Conservation (phyloP, 805 yeast species). For the Metschnikowia gelsemii region DNA sequence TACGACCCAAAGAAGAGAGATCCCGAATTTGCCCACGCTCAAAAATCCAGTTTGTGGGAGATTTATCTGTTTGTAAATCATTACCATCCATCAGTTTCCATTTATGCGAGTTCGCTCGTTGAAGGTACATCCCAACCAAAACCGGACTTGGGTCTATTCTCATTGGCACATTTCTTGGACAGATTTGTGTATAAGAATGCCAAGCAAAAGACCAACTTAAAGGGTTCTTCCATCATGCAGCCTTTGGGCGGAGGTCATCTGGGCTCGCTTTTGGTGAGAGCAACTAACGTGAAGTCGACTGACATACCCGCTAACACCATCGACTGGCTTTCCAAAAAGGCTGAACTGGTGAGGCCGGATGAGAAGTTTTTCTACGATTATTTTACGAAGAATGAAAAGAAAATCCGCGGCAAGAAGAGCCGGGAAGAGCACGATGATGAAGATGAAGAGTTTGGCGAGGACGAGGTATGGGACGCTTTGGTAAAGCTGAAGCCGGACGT, state of each 20-base stretch:
- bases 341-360: constrained; percentile 73
- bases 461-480: constrained; percentile 77
- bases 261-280: constrained; percentile 63
- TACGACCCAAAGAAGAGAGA: constrained; percentile 91
- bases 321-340: constrained; percentile 72
- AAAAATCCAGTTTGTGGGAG: constrained; percentile 84
- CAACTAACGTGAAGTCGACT: constrained; percentile 44
- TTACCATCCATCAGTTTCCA: constrained; percentile 87
- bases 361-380: constrained; percentile 87
- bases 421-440: constrained; percentile 35
- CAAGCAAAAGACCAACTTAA: constrained; percentile 66
- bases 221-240: constrained; percentile 95
- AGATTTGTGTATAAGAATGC: constrained; percentile 94
- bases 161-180: constrained; percentile 88
- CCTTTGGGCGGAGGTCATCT: constrained; percentile 87
- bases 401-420: constrained; percentile 26
- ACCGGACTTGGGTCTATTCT: constrained; percentile 88
- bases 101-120: constrained; percentile 69
- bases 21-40: constrained; percentile 89
- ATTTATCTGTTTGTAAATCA: constrained; percentile 68
- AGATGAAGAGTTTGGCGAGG: constrained; percentile 52
- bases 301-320: constrained; percentile 79
- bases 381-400: constrained; percentile 59
- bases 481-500: constrained; percentile 73
- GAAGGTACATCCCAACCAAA: constrained; percentile 54